Base-by-base conservation (phyloP, 768 basidiomycete genomes). In the Asterophora parasitica region DNA sequence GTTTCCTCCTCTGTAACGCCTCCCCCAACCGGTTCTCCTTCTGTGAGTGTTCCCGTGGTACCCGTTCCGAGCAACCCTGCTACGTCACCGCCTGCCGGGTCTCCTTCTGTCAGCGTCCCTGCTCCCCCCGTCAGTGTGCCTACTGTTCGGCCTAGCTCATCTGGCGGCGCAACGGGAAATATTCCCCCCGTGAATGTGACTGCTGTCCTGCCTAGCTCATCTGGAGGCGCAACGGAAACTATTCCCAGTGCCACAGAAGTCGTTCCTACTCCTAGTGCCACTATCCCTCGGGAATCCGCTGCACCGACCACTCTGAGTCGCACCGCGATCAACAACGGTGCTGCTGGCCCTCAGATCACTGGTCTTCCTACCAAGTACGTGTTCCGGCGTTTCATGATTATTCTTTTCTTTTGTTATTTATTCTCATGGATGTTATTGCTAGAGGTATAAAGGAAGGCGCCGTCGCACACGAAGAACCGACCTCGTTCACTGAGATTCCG, bases 401-500 rank as follows among this genome's bases (percentile, higher is more conserved):
- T 31, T 31, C n/a, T n/a, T n/a, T n/a, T n/a, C n/a, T n/a, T 31
- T 12, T 31, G 8, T 31, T 31, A 31, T 31, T 12, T 3, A 3
- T 31, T 31, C 30, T 9, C 4, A 31, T 31, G 30, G 19, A 41
- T 10, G 31, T 23, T 2, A 39, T 34, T 6, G 27, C 2, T 7
- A 49, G 43, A 28, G 39, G 16, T 44, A 11, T 44, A 20, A 28
- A 17, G 16, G 39, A 15, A 26, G 16, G 37, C 19, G 37, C 31
- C 13, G 28, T 42, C n/a, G 44, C n/a, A 42, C 44, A 36, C n/a
- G 11, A 44, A 12, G 53, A 16, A 23, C 36, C 32, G 17, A 9
- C 30, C 12, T 34, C 38, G 4, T 53, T 49, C 44, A 54, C 54
- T 8, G 44, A 51, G 12, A 17, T 37, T 12, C 17, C 50, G 19